Conservation (phyloP, 805 yeast genomes). For the Ogataea ganodermae region DNA sequence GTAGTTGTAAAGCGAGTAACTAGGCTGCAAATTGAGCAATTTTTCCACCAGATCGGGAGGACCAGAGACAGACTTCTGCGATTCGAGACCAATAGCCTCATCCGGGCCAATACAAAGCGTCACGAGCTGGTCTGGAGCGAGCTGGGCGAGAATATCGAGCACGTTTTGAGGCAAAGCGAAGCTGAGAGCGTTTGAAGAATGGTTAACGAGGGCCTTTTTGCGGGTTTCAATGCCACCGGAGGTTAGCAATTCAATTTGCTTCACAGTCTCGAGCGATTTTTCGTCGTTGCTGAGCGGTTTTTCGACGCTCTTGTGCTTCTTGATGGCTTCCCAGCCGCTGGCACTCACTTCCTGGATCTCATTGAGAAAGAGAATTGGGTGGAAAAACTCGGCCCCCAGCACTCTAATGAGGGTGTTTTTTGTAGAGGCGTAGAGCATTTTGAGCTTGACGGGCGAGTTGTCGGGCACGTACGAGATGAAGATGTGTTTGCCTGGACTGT, state of each 20-base stretch:
- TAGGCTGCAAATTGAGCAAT: slow-evolving; percentile 51
- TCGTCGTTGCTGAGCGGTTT: slow-evolving; percentile 65
- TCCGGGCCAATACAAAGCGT: slow-evolving; percentile 16
- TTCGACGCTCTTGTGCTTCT: slow-evolving; percentile 38
- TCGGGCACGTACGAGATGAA: slow-evolving; percentile 90
- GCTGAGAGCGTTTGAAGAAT: slow-evolving; percentile 18
- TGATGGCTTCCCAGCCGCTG: slow-evolving; percentile 47
- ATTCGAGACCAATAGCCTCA: slow-evolving; percentile 19
- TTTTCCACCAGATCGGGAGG: slow-evolving; percentile 30
- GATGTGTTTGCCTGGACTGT: slow-evolving; percentile 36
- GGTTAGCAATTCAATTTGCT: slow-evolving; percentile 42
- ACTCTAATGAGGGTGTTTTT: slow-evolving; percentile 74
- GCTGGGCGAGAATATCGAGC: slow-evolving; percentile 4
- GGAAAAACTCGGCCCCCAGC: slow-evolving; percentile 61
- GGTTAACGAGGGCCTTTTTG: slow-evolving; percentile 26
- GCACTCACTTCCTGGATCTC: slow-evolving; percentile 54
- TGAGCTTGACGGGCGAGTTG: slow-evolving; percentile 71
- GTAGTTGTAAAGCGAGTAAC: slow-evolving; percentile 56
- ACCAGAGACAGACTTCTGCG: slow-evolving; percentile 3
- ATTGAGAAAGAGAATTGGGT: slow-evolving; percentile 55
- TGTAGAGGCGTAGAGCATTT: slow-evolving; percentile 94
- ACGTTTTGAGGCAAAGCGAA: slow-evolving; percentile 13
- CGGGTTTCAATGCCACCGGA: slow-evolving; percentile 34
- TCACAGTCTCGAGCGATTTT: slow-evolving; percentile 46
- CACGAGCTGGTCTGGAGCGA: slow-evolving; percentile 11